Evolutionary conservation across 2,329 filamentous ascomycete genomes (phyloP).

Genomic region (Diaporthe amygdali): DNA sequence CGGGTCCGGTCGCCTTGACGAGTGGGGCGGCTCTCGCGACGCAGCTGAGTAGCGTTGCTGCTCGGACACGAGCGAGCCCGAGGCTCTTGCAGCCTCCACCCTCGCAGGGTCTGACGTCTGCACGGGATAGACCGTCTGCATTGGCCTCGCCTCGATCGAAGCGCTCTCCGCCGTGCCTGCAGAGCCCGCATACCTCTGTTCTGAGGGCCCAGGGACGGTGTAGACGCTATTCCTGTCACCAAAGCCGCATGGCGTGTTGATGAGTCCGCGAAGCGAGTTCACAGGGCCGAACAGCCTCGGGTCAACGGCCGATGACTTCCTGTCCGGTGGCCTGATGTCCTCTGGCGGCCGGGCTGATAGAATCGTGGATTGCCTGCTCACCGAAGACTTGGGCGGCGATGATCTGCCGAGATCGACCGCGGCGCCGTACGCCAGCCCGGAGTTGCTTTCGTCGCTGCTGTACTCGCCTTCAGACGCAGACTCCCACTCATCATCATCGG

Average conservation of each 20-base stretch:
- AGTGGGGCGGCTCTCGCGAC: conserved; percentile 38
- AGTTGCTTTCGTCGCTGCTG: conserved; percentile 44
- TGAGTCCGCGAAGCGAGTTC: conserved; percentile 64
- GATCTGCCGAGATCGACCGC: conserved; percentile 26
- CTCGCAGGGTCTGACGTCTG: conserved; percentile 68
- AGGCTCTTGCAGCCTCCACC: conserved; percentile 60
- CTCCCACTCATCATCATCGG: conserved; percentile 61
- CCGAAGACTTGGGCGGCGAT: conserved; percentile 36
- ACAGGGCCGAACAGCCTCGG: conserved; percentile 63
- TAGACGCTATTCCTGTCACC: conserved; percentile 41
- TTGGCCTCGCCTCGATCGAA: conserved; percentile 42
- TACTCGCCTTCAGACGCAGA: conserved; percentile 57
- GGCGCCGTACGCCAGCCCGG: conserved; percentile 50
- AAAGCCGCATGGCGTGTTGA: conserved; percentile 62
- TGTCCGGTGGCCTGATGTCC: conserved; percentile 30
- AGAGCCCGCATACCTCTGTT: conserved; percentile 7
- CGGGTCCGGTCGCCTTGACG: conserved; percentile 55
- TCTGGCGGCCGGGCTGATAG: background rate
- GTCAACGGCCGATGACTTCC: conserved; percentile 59
- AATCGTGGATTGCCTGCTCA: background rate
- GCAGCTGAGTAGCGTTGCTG: conserved; percentile 20
- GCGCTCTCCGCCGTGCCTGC: conserved; percentile 41
- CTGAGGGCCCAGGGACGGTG: conserved; percentile 28
- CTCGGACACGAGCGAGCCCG: conserved; percentile 49
- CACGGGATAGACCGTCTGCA: conserved; percentile 71